A percentile compares a stretch with the other conserved stretches of the same genome.
These are phyloP conservation scores for Botryotinia narcissicola DNA, from an alignment of 2,329 filamentous ascomycete species.

Conservation along the genomic window DNA sequence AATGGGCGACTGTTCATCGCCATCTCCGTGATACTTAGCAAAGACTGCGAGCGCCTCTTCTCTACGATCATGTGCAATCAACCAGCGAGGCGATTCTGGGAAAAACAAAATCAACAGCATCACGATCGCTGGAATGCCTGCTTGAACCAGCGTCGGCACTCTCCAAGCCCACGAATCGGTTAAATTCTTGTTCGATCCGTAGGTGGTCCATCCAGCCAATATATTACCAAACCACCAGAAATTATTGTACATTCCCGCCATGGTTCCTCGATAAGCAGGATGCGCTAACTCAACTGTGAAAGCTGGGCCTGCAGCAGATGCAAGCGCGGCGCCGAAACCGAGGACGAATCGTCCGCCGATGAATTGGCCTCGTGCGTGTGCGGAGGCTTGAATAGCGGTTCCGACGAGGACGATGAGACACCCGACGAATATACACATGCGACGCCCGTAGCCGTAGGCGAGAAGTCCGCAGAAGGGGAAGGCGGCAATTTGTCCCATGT, in stretches of 20 bases:
- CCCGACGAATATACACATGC: not conserved
- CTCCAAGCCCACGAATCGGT: conserved; percentile 50
- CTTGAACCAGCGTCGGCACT: conserved; percentile 55
- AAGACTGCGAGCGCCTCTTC: conserved; percentile 56
- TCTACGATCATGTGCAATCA: conserved; percentile 54
- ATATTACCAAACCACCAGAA: conserved; percentile 9
- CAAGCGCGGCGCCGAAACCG: conserved; percentile 58
- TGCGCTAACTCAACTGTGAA: not conserved
- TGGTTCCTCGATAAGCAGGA: not conserved
- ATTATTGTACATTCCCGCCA: not conserved
- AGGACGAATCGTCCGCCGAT: conserved; percentile 55
- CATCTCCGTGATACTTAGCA: conserved; percentile 57
- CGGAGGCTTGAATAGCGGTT: conserved; percentile 45
- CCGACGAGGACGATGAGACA: not conserved
- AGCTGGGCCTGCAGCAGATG: conserved; percentile 42
- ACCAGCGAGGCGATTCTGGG: conserved; percentile 35
- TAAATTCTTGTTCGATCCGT: not conserved
- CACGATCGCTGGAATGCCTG: conserved; percentile 47
- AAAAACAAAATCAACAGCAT: conserved; percentile 47
- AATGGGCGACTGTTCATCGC: conserved; percentile 50
- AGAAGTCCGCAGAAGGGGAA: conserved; percentile 52
- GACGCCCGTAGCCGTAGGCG: conserved; percentile 30
- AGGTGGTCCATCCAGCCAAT: not conserved
- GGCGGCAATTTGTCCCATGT: conserved; percentile 42
- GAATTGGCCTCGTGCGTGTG: conserved; percentile 49